These are phyloP conservation scores for Delitschia confertaspora DNA, from an alignment of 495 filamentous ascomycete species.

Conservation along the genomic window DNA sequence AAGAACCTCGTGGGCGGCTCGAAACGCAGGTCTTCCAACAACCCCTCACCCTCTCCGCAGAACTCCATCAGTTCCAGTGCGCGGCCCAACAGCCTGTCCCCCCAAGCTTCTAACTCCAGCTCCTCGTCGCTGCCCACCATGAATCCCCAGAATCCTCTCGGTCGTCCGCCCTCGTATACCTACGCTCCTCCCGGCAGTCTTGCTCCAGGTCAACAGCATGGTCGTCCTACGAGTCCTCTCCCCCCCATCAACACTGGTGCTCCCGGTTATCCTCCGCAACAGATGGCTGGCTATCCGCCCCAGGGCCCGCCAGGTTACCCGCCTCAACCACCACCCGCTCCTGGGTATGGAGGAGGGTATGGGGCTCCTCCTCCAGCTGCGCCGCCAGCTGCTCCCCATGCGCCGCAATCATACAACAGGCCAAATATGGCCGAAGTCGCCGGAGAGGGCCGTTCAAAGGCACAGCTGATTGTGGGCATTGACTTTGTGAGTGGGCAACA, in stretches of 20 bases:
- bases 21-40: slow-evolving; percentile 31
- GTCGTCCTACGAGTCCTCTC: slow-evolving; percentile 32
- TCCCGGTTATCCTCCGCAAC: slow-evolving; percentile 12
- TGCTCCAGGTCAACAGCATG: slow-evolving; percentile 28
- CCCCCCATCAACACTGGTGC: slow-evolving; percentile 26
- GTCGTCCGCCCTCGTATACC: slow-evolving; percentile 37
- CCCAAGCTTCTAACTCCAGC: slow-evolving; percentile 24
- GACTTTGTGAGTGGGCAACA: slow-evolving; percentile 71
- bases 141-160: slow-evolving; percentile 34
- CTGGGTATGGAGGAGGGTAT: slow-evolving; percentile 21
- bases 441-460: slow-evolving; percentile 69
- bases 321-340: slow-evolving; percentile 24
- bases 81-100: slow-evolving; percentile 25
- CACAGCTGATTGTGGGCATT: slow-evolving; percentile 72
- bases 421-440: slow-evolving; percentile 69
- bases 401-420: slow-evolving; percentile 13
- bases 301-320: slow-evolving; percentile 31
- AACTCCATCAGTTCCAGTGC: slow-evolving; percentile 20
- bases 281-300: slow-evolving; percentile 24
- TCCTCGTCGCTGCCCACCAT: slow-evolving; percentile 28
- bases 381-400: slow-evolving; percentile 16
- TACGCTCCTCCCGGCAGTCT: slow-evolving; percentile 32
- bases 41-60: slow-evolving; percentile 27
- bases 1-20: slow-evolving; percentile 35
- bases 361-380: slow-evolving; percentile 21